phyloP scores from a whole-genome alignment of 371 early-diverging fungal species.

The Mortierella sp. region DNA sequence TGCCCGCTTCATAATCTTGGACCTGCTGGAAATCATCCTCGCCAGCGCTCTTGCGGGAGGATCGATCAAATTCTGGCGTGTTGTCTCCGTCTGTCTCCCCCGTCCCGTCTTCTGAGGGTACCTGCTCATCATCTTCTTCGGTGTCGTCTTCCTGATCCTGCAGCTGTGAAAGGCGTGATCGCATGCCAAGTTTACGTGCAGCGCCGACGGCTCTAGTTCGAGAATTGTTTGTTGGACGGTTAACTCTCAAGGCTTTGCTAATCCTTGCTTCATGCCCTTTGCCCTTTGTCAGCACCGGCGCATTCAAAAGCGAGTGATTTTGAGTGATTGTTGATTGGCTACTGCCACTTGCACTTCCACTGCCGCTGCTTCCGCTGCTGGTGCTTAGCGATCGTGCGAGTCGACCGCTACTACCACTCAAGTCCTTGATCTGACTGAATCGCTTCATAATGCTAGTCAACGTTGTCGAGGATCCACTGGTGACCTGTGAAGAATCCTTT shows the following conservation, averaged over 20 bases:
- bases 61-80: slow-evolving; percentile 17
- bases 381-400: slow-evolving; percentile 15
- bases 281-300: slow-evolving; percentile 22
- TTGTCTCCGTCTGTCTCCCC: slow-evolving; percentile 22
- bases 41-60: slow-evolving; percentile 21
- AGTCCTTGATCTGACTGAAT: slow-evolving; percentile 38
- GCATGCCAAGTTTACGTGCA: slow-evolving; percentile 19
- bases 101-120: slow-evolving; percentile 30
- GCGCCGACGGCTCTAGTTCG: slow-evolving; percentile 18
- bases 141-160: slow-evolving; percentile 37
- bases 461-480: slow-evolving; percentile 14
- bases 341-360: slow-evolving; percentile 4
- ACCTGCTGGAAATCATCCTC: slow-evolving; percentile 26
- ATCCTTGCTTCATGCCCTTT: slow-evolving; percentile 24
- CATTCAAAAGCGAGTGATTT: slow-evolving; percentile 10
- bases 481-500: not conserved
- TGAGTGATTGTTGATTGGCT: slow-evolving; percentile 18
- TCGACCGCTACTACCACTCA: slow-evolving; percentile 15
- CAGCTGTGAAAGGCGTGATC: slow-evolving; percentile 36
- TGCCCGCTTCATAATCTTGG: slow-evolving; percentile 8
- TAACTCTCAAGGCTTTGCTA: slow-evolving; percentile 27
- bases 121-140: slow-evolving; percentile 29
- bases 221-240: slow-evolving; percentile 21
- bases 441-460: slow-evolving; percentile 34
- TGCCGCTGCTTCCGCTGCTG: slow-evolving; percentile 20